phyloP scores from a whole-genome alignment of 257 asterid species.

The Solanum lycopersicoides region DNA sequence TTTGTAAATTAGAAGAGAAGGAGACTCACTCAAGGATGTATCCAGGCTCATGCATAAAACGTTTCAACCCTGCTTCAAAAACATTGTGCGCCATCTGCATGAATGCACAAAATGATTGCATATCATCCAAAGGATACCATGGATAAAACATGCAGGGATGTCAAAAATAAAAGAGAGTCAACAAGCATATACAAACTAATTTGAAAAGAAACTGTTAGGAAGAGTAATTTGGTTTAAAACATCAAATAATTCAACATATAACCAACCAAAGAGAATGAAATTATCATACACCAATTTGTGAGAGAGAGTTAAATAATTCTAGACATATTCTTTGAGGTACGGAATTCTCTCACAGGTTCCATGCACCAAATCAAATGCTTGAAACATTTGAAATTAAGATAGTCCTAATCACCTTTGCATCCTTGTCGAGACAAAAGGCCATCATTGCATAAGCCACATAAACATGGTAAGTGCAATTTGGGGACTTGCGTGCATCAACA shows the following conservation, averaged over 20 bases:
- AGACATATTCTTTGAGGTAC: neutral
- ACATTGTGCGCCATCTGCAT: slow-evolving; percentile 85
- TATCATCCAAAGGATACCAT: neutral
- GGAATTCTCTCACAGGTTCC: neutral
- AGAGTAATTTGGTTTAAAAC: neutral
- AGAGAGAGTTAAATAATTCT: neutral
- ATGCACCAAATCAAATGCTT: neutral
- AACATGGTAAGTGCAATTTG: slow-evolving; percentile 92
- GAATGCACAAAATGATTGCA: neutral
- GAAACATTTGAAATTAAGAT: neutral
- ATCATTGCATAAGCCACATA: slow-evolving; percentile 96
- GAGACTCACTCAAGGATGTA: slow-evolving; percentile 90
- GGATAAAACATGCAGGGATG: neutral
- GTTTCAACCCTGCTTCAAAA: slow-evolving; percentile 87
- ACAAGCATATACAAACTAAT: neutral
- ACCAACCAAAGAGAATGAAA: neutral
- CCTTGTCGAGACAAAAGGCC: slow-evolving; percentile 97
- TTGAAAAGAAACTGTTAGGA: neutral
- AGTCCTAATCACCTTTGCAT: slow-evolving; percentile 67
- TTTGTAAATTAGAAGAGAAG: neutral
- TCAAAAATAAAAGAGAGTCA: neutral
- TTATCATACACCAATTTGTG: neutral
- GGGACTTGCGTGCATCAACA: slow-evolving; percentile 86
- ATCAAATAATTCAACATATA: neutral
- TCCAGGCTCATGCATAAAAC: slow-evolving; percentile 95